These are phyloP conservation scores for Diaporthe sp. DNA, from an alignment of 2,329 filamentous ascomycete genomes.

Conservation along the genomic window DNA sequence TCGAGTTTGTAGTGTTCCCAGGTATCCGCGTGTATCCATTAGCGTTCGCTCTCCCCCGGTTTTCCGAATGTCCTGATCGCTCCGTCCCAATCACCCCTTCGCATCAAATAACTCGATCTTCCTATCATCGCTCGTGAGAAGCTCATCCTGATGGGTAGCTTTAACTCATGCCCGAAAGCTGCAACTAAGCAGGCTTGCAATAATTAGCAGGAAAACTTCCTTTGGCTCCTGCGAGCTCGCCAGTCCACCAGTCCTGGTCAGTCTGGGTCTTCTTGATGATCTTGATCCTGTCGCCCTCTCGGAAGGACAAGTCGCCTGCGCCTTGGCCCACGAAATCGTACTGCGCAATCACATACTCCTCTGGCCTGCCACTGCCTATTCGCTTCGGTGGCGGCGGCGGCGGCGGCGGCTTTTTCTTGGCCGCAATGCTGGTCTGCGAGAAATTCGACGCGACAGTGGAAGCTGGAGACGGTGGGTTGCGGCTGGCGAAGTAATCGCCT, in stretches of 20 bases:
- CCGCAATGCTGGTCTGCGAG: constrained; percentile 41
- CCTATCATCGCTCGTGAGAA: background rate
- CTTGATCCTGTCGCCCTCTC: constrained; percentile 80
- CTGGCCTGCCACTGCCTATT: constrained; percentile 57
- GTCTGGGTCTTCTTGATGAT: constrained; percentile 83
- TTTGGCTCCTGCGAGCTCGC: constrained; percentile 74
- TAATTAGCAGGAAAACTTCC: constrained; percentile 90
- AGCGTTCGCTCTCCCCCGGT: background rate
- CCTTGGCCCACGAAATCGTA: constrained; percentile 80
- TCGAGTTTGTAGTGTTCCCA: background rate
- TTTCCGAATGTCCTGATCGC: background rate
- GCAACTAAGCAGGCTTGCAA: constrained; percentile 58
- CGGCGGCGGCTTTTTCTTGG: constrained; percentile 81
- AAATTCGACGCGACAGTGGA: constrained; percentile 41
- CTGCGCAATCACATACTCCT: constrained; percentile 75
- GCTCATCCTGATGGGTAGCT: background rate
- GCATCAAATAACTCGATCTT: background rate
- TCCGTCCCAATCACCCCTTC: background rate
- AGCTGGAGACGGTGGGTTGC: constrained; percentile 39
- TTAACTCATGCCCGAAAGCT: background rate
- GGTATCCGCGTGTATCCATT: constrained; percentile 13
- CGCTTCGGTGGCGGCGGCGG: constrained; percentile 77
- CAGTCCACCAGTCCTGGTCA: constrained; percentile 90
- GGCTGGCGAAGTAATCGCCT: constrained; percentile 46
- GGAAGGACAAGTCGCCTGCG: constrained; percentile 77